These are phyloP conservation scores for Penicillium fuscoglaucum DNA, from an alignment of 2,329 filamentous ascomycete species.

Conservation along the genomic window DNA sequence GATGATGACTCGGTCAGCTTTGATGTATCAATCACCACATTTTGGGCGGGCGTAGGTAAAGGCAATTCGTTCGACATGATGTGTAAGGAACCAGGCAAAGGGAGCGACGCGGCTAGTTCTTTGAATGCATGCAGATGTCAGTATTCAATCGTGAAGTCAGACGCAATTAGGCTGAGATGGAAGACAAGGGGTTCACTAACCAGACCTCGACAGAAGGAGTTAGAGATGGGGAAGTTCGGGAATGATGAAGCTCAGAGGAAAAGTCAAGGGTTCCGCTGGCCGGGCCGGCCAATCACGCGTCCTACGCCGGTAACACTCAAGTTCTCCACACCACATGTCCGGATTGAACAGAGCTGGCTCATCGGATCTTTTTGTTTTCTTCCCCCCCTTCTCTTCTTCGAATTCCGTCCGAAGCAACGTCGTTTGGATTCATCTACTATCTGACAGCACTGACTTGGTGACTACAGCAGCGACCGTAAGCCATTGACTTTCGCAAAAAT, in stretches of 20 bases:
- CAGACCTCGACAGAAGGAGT: constrained; percentile 29
- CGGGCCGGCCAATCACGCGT: constrained; percentile 35
- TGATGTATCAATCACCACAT: constrained; percentile 43
- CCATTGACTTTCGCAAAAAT: constrained; percentile 12
- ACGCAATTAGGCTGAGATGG: constrained; percentile 1
- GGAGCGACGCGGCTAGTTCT: constrained; percentile 20
- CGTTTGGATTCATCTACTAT: background rate
- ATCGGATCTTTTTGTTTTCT: constrained; percentile 15
- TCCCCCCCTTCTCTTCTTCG: constrained; percentile 17
- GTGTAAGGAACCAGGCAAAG: constrained; percentile 28
- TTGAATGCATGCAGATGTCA: constrained; percentile 1
- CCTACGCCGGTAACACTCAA: constrained; percentile 15
- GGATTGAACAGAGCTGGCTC: constrained; percentile 8
- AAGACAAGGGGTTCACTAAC: constrained; percentile 15
- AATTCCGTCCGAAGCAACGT: background rate
- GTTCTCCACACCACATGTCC: constrained; percentile 24
- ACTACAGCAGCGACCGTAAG: constrained; percentile 25
- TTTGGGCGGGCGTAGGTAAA: constrained; percentile 38
- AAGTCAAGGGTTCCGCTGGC: constrained; percentile 37
- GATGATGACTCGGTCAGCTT: constrained; percentile 51
- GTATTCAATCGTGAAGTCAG: constrained; percentile 10
- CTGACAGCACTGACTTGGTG: constrained; percentile 10
- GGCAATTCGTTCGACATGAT: constrained; percentile 45
- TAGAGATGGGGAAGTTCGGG: constrained; percentile 29
- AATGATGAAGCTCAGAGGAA: constrained; percentile 34